Conservation (phyloP, 1,284 basidiomycete species). For the Violaceomyces palustris region DNA sequence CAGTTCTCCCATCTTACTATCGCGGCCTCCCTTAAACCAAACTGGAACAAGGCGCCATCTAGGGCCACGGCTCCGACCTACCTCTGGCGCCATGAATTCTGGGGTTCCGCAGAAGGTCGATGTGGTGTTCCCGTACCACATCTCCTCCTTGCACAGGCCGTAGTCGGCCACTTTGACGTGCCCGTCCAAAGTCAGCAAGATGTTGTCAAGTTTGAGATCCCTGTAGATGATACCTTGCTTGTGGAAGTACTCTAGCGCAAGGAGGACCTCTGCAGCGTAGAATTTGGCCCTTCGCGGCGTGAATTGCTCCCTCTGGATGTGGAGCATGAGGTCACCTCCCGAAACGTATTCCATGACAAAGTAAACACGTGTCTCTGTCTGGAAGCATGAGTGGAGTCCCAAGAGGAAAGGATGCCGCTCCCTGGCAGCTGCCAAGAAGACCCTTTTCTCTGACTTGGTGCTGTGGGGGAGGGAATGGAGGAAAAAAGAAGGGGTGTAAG, state of each 20-base stretch:
- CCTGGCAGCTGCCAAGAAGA: constrained; percentile 89
- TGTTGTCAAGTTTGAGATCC: constrained; percentile 97
- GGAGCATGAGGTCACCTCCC: constrained; percentile 74
- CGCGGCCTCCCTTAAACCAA: not conserved
- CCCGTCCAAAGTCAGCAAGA: constrained; percentile 89
- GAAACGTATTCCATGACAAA: constrained; percentile 73
- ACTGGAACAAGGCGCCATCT: not conserved
- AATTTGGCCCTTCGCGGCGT: constrained; percentile 85
- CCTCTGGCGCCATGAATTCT: constrained; percentile 99
- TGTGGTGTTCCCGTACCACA: constrained; percentile 96
- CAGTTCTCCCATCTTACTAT: not conserved
- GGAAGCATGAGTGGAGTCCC: constrained; percentile 96
- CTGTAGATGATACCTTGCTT: constrained; percentile 81
- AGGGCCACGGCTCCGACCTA: no score
- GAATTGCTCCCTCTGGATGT: constrained; percentile 76
- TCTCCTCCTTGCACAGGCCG: constrained; percentile 97
- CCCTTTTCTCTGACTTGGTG: constrained; percentile 97
- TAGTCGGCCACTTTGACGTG: constrained; percentile 99
- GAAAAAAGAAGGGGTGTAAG: no score
- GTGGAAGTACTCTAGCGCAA: constrained; percentile 98
- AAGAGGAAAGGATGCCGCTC: constrained; percentile 97
- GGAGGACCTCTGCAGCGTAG: constrained; percentile 94
- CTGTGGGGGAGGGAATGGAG: no score
- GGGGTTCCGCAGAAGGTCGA: constrained; percentile 99
- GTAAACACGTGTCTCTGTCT: constrained; percentile 93